Conservation (phyloP, 371 early-diverging fungal species). For the Synchytrium microbalum region DNA sequence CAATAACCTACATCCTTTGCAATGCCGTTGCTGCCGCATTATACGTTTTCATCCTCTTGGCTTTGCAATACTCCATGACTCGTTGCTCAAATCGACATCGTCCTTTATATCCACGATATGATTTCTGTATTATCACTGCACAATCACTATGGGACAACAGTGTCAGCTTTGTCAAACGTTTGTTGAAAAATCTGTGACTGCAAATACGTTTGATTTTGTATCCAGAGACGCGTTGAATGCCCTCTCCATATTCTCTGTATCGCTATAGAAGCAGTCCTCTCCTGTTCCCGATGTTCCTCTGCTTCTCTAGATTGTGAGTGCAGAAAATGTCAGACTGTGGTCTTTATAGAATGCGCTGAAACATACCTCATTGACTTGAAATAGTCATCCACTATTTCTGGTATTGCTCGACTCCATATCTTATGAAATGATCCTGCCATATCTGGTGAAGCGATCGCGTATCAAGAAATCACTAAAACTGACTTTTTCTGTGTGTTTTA, state of each 20-base stretch:
- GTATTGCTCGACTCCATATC: not conserved
- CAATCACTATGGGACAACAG: not conserved
- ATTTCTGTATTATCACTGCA: slow-evolving; percentile 17
- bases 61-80: slow-evolving; percentile 8
- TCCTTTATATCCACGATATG: slow-evolving; percentile 23
- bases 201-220: slow-evolving; percentile 1
- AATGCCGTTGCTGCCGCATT: slow-evolving; percentile 25
- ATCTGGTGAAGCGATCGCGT: no score
- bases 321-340: not conserved
- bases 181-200: not conserved
- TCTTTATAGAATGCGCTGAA: not conserved
- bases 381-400: not conserved
- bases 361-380: not conserved
- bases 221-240: slow-evolving; percentile 10
- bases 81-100: slow-evolving; percentile 10
- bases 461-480: no score
- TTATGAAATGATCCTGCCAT: not conserved
- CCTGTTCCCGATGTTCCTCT: not conserved
- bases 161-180: not conserved
- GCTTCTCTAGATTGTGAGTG: not conserved
- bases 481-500: no score
- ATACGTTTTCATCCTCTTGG: slow-evolving; percentile 14
- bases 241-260: slow-evolving; percentile 32
- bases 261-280: not conserved
- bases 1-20: slow-evolving; percentile 30